A percentile compares a stretch with the other conserved stretches of the same genome.
phyloP scores from a whole-genome alignment of 805 yeast species.

The Hanseniaspora jakobsenii region DNA sequence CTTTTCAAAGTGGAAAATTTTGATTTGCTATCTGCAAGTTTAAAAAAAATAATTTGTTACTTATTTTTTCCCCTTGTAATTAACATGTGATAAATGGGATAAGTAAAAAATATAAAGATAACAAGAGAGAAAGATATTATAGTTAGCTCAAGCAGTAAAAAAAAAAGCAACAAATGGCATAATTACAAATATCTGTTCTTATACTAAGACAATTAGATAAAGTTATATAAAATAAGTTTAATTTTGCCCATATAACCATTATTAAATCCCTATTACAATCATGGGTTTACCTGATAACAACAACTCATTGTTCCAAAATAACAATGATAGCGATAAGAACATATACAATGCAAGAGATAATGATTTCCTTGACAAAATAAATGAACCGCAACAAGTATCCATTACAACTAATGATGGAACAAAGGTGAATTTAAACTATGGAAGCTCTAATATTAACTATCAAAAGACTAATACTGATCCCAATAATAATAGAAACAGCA shows the following conservation, averaged over 20 bases:
- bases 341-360: not conserved
- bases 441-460: slow-evolving; percentile 5
- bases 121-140: too few species aligned
- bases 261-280: not conserved
- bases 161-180: too few species aligned
- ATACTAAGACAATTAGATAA: too few species aligned
- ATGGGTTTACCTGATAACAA: slow-evolving; percentile 9
- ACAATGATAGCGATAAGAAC: not conserved
- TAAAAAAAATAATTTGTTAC: too few species aligned
- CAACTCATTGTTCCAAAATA: slow-evolving; percentile 5
- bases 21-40: too few species aligned
- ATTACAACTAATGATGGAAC: slow-evolving; percentile 4
- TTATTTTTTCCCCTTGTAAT: too few species aligned
- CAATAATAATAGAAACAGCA: too few species aligned
- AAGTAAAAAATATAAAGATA: too few species aligned
- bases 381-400: not conserved
- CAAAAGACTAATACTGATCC: not conserved
- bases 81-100: too few species aligned
- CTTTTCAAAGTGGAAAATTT: too few species aligned
- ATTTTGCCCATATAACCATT: not conserved
- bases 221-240: not conserved
- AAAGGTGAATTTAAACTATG: slow-evolving; percentile 5
- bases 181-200: too few species aligned
- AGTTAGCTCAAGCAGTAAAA: too few species aligned
- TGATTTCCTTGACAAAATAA: not conserved